Conservation (phyloP, 768 basidiomycete genomes). For the Rickenella mellea region DNA sequence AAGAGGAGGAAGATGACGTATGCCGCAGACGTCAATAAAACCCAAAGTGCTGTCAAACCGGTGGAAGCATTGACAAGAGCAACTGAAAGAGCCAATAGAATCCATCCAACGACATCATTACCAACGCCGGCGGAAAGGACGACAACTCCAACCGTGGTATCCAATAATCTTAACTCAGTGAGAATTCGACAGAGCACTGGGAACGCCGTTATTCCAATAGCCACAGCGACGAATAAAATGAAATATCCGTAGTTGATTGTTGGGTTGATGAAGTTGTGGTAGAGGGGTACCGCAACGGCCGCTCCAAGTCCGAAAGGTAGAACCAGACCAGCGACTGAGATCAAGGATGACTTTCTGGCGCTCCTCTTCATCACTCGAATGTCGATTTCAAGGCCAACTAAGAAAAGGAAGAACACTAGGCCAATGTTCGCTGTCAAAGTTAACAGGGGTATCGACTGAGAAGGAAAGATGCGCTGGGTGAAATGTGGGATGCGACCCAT, state of each 20-base stretch:
- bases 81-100: constrained; percentile 74
- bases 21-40: constrained; percentile 59
- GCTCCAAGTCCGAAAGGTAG: constrained; percentile 79
- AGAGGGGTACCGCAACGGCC: constrained; percentile 63
- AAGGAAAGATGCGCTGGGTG: constrained; percentile 37
- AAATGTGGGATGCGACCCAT: constrained; percentile 78
- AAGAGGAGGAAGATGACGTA: constrained; percentile 60
- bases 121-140: constrained; percentile 78
- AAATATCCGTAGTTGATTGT: constrained; percentile 69
- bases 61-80: constrained; percentile 72
- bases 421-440: constrained; percentile 70
- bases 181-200: constrained; percentile 81
- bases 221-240: constrained; percentile 77
- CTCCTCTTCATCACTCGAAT: constrained; percentile 58
- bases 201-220: constrained; percentile 75
- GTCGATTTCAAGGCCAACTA: constrained; percentile 82
- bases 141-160: constrained; percentile 78
- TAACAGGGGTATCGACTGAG: constrained; percentile 42
- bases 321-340: constrained; percentile 60
- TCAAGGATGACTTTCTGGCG: constrained; percentile 40
- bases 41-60: constrained; percentile 71
- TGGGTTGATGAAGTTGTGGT: constrained; percentile 51
- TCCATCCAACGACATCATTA: constrained; percentile 73
- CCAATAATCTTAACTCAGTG: constrained; percentile 71
- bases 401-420: constrained; percentile 69